Base-by-base conservation (phyloP, 768 basidiomycete genomes). In the Grammothele lineata region DNA sequence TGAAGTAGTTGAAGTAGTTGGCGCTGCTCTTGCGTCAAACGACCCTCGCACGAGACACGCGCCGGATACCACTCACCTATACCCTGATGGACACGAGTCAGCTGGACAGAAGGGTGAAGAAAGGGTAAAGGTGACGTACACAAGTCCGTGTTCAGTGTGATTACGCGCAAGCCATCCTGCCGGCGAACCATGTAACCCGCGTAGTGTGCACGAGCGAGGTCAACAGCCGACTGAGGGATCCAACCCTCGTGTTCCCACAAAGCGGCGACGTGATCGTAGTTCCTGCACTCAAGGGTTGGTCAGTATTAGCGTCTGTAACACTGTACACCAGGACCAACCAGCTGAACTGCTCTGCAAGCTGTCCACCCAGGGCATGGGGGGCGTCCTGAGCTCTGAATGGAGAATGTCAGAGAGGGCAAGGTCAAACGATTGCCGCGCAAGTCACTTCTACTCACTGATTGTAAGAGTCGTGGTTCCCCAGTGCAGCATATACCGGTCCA, bases 401-500 rank as follows among this genome's bases (percentile, higher is more conserved):
- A 37, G 5, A 35, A 17, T 25, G 11, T 12, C 17, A 25, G 4
- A 26, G 2, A 3, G 33, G 38, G n/a, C n/a, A n/a, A n/a, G n/a
- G n/a, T n/a, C n/a, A n/a, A n/a, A n/a, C n/a, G n/a, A n/a, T n/a
- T n/a, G n/a, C n/a, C n/a, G n/a, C n/a, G n/a, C n/a, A n/a, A n/a
- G n/a, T n/a, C n/a, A n/a, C n/a, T n/a, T n/a, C 21, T 27, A 14
- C 76, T 24, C 50, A 84, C 80, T 79, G 73, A 54, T 81, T 80
- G 61, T 81, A 85, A 34, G 73, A 81, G 59, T 90, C 87, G 56
- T 90, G 87, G 60, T 90, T 90, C 8, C 87, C 87, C 8, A 89
- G 67, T 0, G 82, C 77, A 23, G 83, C 79, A 53, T 88, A 90
- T 3, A 88, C 75, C n/a, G 87, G 85, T 0, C 84, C 83, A 12